These are phyloP conservation scores for Phialemoniopsis sp. DNA, from an alignment of 2,329 filamentous ascomycete species.

Conservation along the genomic window DNA sequence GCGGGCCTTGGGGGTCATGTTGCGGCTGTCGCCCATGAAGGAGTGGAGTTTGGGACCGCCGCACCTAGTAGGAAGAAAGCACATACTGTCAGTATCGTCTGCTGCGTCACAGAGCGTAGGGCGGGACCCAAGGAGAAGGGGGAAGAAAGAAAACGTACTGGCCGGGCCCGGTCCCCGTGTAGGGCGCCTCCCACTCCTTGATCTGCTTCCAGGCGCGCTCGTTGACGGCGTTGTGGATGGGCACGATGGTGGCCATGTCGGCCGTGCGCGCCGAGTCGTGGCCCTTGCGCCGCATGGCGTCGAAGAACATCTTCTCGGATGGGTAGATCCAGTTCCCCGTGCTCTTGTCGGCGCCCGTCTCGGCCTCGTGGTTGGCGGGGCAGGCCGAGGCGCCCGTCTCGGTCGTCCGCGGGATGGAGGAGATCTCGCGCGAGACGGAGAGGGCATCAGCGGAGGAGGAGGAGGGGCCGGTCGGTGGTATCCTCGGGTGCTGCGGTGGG, in stretches of 20 bases:
- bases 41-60: constrained; percentile 78
- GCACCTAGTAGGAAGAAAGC: constrained; percentile 20
- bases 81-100: neutral
- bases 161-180: constrained; percentile 43
- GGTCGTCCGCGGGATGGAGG: constrained; percentile 70
- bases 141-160: constrained; percentile 35
- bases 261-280: constrained; percentile 63
- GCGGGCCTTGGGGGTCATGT: constrained; percentile 77
- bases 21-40: constrained; percentile 69
- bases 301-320: constrained; percentile 95
- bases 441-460: too few relatives aligned
- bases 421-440: constrained; percentile 63
- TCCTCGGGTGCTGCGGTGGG: too few relatives aligned
- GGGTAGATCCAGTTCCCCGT: constrained; percentile 97
- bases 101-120: too few relatives aligned
- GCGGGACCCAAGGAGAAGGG: constrained; percentile 2
- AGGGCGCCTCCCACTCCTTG: constrained; percentile 77
- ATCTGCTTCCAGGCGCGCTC: constrained; percentile 95
- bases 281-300: constrained; percentile 90
- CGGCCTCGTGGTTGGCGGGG: constrained; percentile 67
- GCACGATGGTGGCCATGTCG: constrained; percentile 90
- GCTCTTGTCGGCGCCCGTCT: constrained; percentile 64
- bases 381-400: constrained; percentile 24
- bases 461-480: neutral
- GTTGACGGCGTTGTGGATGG: constrained; percentile 98